Conservation (phyloP, 1,139 yeast species). For the Taphrina confusa region DNA sequence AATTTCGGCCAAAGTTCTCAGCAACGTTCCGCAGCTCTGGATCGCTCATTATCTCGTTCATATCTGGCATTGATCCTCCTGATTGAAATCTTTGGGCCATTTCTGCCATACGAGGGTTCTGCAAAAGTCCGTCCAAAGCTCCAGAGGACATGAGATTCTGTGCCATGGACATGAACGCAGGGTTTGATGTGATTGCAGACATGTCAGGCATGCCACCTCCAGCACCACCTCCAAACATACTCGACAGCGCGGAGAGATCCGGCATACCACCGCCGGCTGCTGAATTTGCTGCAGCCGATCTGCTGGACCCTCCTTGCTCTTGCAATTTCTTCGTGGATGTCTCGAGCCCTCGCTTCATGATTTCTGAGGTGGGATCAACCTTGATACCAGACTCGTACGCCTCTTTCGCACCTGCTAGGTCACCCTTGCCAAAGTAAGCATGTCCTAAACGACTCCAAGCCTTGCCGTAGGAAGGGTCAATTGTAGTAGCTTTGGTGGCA, state of each 20-base stretch:
- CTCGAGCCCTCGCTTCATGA: constrained; percentile 91
- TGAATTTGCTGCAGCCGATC: constrained; percentile 22
- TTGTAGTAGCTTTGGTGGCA: constrained; percentile 74
- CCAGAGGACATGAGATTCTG: constrained; percentile 70
- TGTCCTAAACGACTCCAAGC: constrained; percentile 95
- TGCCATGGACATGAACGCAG: constrained; percentile 73
- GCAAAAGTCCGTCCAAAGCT: constrained; percentile 63
- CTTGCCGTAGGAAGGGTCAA: constrained; percentile 80
- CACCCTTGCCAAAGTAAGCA: constrained; percentile 87
- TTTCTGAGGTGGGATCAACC: constrained; percentile 85
- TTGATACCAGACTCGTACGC: constrained; percentile 88
- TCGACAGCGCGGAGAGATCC: constrained; percentile 55
- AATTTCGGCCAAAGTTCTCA: constrained; percentile 32
- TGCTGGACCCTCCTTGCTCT: constrained; percentile 51
- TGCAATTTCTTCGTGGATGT: constrained; percentile 86
- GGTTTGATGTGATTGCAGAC: constrained; percentile 35
- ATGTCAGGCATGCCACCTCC: constrained; percentile 52
- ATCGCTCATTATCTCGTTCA: constrained; percentile 34
- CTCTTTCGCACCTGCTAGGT: constrained; percentile 81
- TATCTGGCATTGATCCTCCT: constrained; percentile 45
- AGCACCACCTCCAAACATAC: constrained; percentile 52
- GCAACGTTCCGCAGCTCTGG: constrained; percentile 39
- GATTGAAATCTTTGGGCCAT: constrained; percentile 41
- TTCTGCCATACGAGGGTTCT: constrained; percentile 56
- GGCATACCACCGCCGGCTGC: constrained; percentile 53